Evolutionary conservation across 2,329 filamentous ascomycete genomes (phyloP).

Genomic region (Penicillium sp.): DNA sequence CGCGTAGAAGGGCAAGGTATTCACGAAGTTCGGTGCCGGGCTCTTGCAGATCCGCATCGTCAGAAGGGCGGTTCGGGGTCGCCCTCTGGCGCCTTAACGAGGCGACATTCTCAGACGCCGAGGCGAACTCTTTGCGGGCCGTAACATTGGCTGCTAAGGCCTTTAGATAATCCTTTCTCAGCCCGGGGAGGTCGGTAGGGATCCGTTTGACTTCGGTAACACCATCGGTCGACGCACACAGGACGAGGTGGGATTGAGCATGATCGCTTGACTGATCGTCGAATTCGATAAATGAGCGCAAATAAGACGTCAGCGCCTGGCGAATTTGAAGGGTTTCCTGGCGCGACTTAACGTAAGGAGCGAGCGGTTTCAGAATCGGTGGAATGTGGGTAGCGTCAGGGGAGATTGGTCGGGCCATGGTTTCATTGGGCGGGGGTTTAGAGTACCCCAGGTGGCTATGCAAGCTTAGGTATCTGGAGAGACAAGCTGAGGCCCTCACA

Average conservation of each 20-base stretch:
- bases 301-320: conserved; percentile 40
- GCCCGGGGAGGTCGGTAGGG: conserved; percentile 43
- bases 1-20: conserved; percentile 49
- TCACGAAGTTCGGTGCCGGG: conserved; percentile 33
- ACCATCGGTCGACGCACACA: conserved; percentile 36
- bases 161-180: conserved; percentile 47
- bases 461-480: neutral
- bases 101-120: conserved; percentile 34
- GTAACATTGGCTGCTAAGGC: conserved; percentile 46
- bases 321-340: conserved; percentile 43
- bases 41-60: conserved; percentile 17
- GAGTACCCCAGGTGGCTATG: neutral
- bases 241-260: conserved; percentile 35
- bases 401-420: conserved; percentile 28
- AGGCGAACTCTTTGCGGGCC: conserved; percentile 42
- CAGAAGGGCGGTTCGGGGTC: conserved; percentile 18
- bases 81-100: conserved; percentile 30
- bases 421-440: conserved; percentile 17
- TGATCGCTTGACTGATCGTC: conserved; percentile 27
- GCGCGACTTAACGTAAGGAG: conserved; percentile 42
- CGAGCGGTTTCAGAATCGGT: conserved; percentile 35
- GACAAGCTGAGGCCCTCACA: neutral
- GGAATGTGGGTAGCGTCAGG: conserved; percentile 32
- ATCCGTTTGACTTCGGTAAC: conserved; percentile 36
- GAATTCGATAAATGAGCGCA: conserved; percentile 39